Conservation (phyloP, 2,329 filamentous ascomycete species). For the Ceratocystiopsis sp. region DNA sequence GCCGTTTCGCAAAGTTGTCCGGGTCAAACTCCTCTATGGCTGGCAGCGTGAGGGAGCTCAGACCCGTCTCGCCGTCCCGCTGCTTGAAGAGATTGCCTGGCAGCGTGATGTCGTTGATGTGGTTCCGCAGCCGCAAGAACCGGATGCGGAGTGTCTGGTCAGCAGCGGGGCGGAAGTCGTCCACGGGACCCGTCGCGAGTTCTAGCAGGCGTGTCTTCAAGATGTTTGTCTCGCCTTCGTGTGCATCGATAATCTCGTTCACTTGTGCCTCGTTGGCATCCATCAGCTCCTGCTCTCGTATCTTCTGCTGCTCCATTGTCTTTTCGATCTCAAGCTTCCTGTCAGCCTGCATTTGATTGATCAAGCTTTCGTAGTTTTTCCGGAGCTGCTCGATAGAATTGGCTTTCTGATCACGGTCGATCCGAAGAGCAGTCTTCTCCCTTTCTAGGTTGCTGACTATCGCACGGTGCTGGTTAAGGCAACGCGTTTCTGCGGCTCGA, state of each 20-base stretch:
- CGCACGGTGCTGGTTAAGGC: no score
- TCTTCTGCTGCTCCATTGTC: no score
- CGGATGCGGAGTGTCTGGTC: slow-evolving; percentile 10
- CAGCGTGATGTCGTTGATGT: slow-evolving; percentile 9
- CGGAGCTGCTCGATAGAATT: no score
- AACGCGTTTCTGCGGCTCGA: no score
- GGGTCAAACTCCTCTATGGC: slow-evolving; percentile 9
- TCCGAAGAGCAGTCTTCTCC: no score
- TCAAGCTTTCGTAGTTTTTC: no score
- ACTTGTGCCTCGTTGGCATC: slow-evolving; percentile 2
- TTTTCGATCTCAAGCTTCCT: no score
- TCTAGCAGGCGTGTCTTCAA: slow-evolving; percentile 7
- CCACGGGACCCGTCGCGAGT: slow-evolving; percentile 9
- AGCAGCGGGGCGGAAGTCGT: slow-evolving; percentile 13
- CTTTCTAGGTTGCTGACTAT: no score
- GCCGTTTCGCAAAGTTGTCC: slow-evolving; percentile 7
- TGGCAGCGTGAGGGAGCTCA: neutral
- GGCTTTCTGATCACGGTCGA: no score
- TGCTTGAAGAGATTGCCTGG: slow-evolving; percentile 7
- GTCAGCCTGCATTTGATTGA: no score
- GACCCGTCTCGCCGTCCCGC: neutral
- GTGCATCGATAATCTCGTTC: slow-evolving; percentile 2
- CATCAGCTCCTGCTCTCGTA: neutral
- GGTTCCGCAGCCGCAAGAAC: slow-evolving; percentile 9
- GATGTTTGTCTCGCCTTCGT: slow-evolving; percentile 2